Evolutionary conservation across 176 grass and related monocot genomes (phyloP).

Genomic region (Oryza glumipatula): DNA sequence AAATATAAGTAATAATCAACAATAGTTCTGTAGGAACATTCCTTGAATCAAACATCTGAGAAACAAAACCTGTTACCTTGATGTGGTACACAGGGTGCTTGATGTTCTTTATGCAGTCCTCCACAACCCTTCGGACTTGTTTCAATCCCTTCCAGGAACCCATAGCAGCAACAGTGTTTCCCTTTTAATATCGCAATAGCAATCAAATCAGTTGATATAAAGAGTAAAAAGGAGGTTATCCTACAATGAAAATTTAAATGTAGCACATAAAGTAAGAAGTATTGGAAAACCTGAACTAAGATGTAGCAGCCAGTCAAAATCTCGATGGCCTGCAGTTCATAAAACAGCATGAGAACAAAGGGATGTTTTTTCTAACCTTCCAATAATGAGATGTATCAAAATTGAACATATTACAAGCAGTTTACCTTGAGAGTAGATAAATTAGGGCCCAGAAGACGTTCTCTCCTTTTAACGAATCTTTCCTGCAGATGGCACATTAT

Average conservation of each 20-base stretch:
- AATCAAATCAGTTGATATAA: slow-evolving; percentile 13
- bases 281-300: slow-evolving; percentile 78
- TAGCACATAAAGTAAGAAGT: slow-evolving; percentile 22
- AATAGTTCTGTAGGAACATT: background rate
- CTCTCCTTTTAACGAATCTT: slow-evolving; percentile 96
- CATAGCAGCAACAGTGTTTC: slow-evolving; percentile 92
- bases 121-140: slow-evolving; percentile 82
- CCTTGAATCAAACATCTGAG: slow-evolving; percentile 19
- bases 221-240: background rate
- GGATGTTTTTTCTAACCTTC: background rate
- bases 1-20: slow-evolving; percentile 28
- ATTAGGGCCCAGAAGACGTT: slow-evolving; percentile 95
- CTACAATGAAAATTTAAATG: slow-evolving; percentile 7
- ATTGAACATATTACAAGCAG: background rate
- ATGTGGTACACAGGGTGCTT: slow-evolving; percentile 97
- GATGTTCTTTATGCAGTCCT: slow-evolving; percentile 87
- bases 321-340: slow-evolving; percentile 76
- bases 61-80: slow-evolving; percentile 58
- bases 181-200: slow-evolving; percentile 47
- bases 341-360: slow-evolving; percentile 27
- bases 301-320: slow-evolving; percentile 99
- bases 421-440: slow-evolving; percentile 90
- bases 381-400: background rate
- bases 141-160: slow-evolving; percentile 91
- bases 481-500: slow-evolving; percentile 63